A percentile compares a stretch with the other conserved stretches of the same genome.
phyloP scores from a whole-genome alignment of 2,329 filamentous ascomycete species.

The Podosphaera fusca region DNA sequence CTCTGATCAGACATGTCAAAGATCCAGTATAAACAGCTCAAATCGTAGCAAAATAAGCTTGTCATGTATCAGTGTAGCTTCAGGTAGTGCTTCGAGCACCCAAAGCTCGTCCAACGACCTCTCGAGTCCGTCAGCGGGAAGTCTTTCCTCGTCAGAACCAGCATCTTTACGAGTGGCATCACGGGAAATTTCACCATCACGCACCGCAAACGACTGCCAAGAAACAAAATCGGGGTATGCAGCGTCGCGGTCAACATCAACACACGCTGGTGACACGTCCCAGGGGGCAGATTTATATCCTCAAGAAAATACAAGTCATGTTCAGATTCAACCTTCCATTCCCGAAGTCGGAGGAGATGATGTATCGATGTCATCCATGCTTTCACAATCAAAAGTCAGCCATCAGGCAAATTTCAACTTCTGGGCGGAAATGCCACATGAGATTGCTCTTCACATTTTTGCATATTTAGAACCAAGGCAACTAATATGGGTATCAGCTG shows the following conservation, averaged over 20 bases:
- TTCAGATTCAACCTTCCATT: conserved; percentile 8
- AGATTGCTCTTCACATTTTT: conserved; percentile 60
- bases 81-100: conserved; percentile 6
- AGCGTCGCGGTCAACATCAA: conserved; percentile 1
- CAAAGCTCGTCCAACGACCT: conserved; percentile 11
- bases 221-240: not conserved
- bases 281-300: conserved; percentile 7
- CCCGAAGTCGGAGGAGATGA: conserved; percentile 15
- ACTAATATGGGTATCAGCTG: conserved; percentile 52
- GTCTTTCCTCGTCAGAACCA: conserved; percentile 14
- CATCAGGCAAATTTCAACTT: conserved; percentile 32
- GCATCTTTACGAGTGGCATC: conserved; percentile 12
- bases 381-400: conserved; percentile 4
- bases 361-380: conserved; percentile 9
- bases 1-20: conserved; percentile 12
- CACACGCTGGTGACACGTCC: conserved; percentile 10
- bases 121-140: conserved; percentile 8
- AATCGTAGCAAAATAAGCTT: conserved; percentile 12
- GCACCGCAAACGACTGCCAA: not conserved
- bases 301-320: conserved; percentile 5
- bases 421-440: conserved; percentile 61
- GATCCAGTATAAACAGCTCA: conserved; percentile 13
- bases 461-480: conserved; percentile 57
- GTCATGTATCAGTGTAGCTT: conserved; percentile 15
- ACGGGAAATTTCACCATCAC: conserved; percentile 9